These are phyloP conservation scores for Ephemerocybe angulata DNA, from an alignment of 768 basidiomycete genomes.

Conservation along the genomic window DNA sequence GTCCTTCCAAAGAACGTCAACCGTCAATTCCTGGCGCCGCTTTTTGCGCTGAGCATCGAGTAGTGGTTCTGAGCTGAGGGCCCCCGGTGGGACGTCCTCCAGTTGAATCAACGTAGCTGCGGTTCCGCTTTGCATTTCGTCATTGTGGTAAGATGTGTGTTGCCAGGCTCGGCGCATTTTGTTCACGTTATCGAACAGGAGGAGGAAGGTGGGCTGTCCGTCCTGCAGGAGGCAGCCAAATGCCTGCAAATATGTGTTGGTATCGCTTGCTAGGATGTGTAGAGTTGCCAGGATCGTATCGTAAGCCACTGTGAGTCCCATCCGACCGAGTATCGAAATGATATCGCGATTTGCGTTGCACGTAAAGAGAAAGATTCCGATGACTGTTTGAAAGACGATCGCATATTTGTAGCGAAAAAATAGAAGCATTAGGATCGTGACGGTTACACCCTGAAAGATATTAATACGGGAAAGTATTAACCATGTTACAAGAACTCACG, in stretches of 20 bases:
- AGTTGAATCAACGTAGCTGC: conserved; percentile 17
- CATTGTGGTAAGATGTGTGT: conserved; percentile 15
- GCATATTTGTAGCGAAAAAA: conserved; percentile 3
- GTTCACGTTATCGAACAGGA: conserved; percentile 23
- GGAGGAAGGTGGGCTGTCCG: conserved; percentile 9
- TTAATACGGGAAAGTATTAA: too few species aligned
- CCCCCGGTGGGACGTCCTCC: conserved; percentile 9
- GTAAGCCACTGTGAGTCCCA: conserved; percentile 19
- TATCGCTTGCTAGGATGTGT: conserved; percentile 9
- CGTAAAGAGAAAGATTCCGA: conserved; percentile 18
- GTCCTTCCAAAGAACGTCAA: not conserved
- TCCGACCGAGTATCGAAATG: conserved; percentile 15
- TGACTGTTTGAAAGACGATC: conserved; percentile 14
- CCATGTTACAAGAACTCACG: not conserved
- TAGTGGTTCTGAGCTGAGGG: conserved; percentile 2
- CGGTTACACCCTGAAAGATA: not conserved
- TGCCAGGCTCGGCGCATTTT: conserved; percentile 19
- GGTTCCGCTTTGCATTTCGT: conserved; percentile 19
- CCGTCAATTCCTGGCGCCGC: not conserved
- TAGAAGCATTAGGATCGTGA: not conserved
- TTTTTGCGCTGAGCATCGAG: not conserved
- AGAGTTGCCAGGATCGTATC: conserved; percentile 14
- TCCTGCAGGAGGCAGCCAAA: not conserved
- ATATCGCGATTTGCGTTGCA: conserved; percentile 13
- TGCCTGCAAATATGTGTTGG: conserved; percentile 6